Evolutionary conservation across 2,329 filamentous ascomycete species (phyloP).

Genomic region (Colletotrichum sp.): DNA sequence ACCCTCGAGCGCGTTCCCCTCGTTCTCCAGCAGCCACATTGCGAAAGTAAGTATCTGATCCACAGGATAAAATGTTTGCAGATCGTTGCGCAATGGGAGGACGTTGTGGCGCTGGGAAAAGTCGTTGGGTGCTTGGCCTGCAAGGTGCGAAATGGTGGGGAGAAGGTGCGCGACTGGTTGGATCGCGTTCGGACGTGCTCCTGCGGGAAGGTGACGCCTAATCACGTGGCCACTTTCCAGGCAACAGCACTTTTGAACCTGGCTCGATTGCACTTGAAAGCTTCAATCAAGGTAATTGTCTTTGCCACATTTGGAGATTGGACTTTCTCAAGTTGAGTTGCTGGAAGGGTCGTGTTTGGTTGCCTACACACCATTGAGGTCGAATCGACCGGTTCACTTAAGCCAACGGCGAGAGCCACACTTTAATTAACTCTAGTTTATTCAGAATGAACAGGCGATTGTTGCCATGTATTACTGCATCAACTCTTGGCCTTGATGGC

Average conservation of each 20-base stretch:
- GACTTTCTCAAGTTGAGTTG: neutral
- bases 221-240: conserved; percentile 24
- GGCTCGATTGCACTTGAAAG: neutral
- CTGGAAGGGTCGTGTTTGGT: neutral
- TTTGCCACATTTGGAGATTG: neutral
- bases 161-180: conserved; percentile 10
- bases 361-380: neutral
- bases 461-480: neutral
- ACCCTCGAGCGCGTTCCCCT: conserved; percentile 57
- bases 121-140: neutral
- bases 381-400: neutral
- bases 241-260: neutral
- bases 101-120: neutral
- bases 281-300: neutral
- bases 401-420: neutral
- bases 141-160: neutral
- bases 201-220: conserved; percentile 23
- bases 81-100: neutral
- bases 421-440: neutral
- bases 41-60: neutral
- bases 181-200: neutral
- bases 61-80: neutral
- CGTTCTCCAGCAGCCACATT: conserved; percentile 72
- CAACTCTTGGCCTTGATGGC: neutral
- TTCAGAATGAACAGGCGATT: neutral